Percentiles rank a stretch among this genome's conserved stretches.
Evolutionary conservation across 2,329 filamentous ascomycete genomes (phyloP).

Genomic region (Fusarium solani-melongenae): DNA sequence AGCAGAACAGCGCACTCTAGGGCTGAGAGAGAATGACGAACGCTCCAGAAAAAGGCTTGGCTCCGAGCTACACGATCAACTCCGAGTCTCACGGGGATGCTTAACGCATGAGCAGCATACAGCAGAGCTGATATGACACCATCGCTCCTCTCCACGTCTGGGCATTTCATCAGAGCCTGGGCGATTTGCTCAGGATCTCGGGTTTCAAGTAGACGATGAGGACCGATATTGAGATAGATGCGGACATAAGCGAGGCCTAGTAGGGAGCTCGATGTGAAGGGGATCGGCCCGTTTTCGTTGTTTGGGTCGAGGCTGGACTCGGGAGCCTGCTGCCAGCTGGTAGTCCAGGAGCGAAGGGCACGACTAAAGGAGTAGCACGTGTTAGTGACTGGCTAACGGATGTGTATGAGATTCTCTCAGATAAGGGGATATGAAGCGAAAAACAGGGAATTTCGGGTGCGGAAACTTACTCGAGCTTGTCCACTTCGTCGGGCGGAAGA

Average conservation of each 20-base stretch:
- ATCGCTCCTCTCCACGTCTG: slow-evolving; percentile 58
- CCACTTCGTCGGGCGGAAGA: slow-evolving; percentile 49
- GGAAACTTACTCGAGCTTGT: slow-evolving; percentile 48
- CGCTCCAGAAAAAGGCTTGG: slow-evolving; percentile 67
- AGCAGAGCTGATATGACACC: slow-evolving; percentile 61
- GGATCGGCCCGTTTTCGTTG: slow-evolving; percentile 54
- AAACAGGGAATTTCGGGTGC: background rate
- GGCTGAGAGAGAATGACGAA: slow-evolving; percentile 65
- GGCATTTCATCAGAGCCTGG: slow-evolving; percentile 49
- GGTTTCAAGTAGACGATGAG: slow-evolving; percentile 55
- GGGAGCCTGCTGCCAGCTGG: slow-evolving; percentile 52
- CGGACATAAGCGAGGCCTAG: slow-evolving; percentile 59
- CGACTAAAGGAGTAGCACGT: slow-evolving; percentile 33
- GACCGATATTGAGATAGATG: slow-evolving; percentile 58
- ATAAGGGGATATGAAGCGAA: background rate
- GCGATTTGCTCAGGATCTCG: slow-evolving; percentile 55
- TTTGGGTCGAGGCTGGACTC: slow-evolving; percentile 54
- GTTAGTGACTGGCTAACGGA: background rate
- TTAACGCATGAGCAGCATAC: slow-evolving; percentile 65
- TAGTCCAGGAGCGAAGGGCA: slow-evolving; percentile 51
- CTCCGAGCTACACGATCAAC: slow-evolving; percentile 65
- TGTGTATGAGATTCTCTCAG: background rate
- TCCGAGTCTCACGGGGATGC: slow-evolving; percentile 65
- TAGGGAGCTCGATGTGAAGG: slow-evolving; percentile 58
- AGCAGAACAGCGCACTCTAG: slow-evolving; percentile 66